Percentiles rank a stretch among this genome's conserved stretches.
phyloP scores from a whole-genome alignment of 805 yeast genomes.

The Myxozyma kluyveri region DNA sequence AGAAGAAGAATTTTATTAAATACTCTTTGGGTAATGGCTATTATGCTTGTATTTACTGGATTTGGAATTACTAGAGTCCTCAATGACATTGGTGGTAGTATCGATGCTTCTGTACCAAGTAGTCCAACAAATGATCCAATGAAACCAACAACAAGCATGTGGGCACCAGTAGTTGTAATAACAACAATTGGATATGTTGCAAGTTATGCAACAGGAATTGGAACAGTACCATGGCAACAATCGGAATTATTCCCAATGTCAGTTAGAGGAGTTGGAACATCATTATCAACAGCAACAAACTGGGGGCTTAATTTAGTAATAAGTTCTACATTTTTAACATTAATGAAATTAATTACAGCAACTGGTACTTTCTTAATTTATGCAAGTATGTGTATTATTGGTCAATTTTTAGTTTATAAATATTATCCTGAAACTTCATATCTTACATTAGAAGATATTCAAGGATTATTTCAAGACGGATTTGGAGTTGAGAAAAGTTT shows the following conservation, averaged over 20 bases:
- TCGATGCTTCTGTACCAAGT: background rate
- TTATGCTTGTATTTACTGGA: conserved; percentile 76
- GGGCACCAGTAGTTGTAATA: conserved; percentile 85
- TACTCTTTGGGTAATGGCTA: conserved; percentile 81
- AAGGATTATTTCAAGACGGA: conserved; percentile 74
- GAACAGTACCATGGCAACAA: conserved; percentile 98
- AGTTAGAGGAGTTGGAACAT: conserved; percentile 88
- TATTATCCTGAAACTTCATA: conserved; percentile 92
- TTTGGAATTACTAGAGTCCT: conserved; percentile 85
- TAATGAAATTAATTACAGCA: conserved; percentile 89
- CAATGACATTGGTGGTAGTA: conserved; percentile 35
- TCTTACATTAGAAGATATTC: conserved; percentile 87
- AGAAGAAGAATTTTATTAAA: conserved; percentile 75
- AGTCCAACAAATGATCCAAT: conserved; percentile 43
- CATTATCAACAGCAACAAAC: conserved; percentile 86
- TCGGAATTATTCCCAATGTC: conserved; percentile 91
- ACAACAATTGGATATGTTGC: conserved; percentile 87
- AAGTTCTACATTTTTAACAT: conserved; percentile 87
- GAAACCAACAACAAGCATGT: conserved; percentile 44
- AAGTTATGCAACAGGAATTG: conserved; percentile 88
- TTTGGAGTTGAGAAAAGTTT: conserved; percentile 73
- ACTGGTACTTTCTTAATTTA: conserved; percentile 90
- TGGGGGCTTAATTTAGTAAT: conserved; percentile 93
- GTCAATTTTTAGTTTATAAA: conserved; percentile 73
- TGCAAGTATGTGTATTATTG: conserved; percentile 72